Conservation (phyloP, 495 filamentous ascomycete species). For the Corynascus novoguineensis region DNA sequence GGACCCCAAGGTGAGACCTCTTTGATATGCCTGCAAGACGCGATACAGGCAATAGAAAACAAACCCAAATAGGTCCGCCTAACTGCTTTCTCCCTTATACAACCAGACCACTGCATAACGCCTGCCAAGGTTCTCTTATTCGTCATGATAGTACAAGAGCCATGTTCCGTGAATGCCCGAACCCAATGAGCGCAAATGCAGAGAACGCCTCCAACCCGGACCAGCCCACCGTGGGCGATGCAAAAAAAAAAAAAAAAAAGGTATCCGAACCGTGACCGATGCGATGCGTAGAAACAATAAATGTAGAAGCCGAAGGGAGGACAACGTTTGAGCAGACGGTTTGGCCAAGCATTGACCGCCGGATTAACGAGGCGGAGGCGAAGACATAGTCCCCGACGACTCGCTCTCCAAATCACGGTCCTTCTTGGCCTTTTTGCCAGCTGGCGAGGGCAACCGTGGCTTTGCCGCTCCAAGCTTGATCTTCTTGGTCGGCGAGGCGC, state of each 20-base stretch:
- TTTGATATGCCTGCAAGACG: not conserved
- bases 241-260: too few relatives aligned
- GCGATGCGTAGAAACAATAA: constrained; percentile 18
- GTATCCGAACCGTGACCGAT: constrained; percentile 22
- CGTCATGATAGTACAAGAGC: constrained; percentile 2
- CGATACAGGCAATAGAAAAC: not conserved
- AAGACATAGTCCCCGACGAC: constrained; percentile 47
- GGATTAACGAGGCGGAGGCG: constrained; percentile 33
- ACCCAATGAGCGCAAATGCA: constrained; percentile 14
- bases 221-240: constrained; percentile 20
- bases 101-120: not conserved
- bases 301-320: not conserved
- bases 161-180: constrained; percentile 6
- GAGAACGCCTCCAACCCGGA: constrained; percentile 16
- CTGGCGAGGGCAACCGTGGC: constrained; percentile 32
- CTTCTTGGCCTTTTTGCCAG: constrained; percentile 36
- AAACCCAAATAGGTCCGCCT: not conserved
- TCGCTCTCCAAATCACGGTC: constrained; percentile 45
- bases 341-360: not conserved
- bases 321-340: not conserved
- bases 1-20: too few relatives aligned
- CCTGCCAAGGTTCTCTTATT: not conserved
- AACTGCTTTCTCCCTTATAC: constrained; percentile 1
- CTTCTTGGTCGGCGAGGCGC: constrained; percentile 43
- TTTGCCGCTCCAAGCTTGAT: constrained; percentile 37